A percentile compares a stretch with the other conserved stretches of the same genome.
Evolutionary conservation across 495 filamentous ascomycete genomes (phyloP).

Genomic region (Aspergillus asperescens): DNA sequence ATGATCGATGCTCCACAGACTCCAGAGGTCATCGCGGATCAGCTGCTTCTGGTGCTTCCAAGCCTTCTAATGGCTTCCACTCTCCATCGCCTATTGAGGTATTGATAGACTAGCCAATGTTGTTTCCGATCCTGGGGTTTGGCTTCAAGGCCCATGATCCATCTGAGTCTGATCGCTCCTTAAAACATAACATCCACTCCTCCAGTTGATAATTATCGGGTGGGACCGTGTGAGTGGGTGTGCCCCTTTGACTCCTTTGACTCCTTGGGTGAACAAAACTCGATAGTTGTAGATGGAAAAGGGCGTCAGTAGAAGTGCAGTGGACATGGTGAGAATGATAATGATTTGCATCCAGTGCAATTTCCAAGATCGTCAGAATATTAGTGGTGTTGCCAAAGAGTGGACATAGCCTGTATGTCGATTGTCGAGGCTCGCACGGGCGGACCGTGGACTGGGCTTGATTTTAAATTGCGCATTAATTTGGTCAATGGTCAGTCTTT

Average conservation of each 20-base stretch:
- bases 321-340: neutral
- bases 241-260: no score
- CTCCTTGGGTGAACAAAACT: no score
- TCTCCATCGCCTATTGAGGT: neutral
- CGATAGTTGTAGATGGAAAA: neutral
- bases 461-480: constrained; percentile 2
- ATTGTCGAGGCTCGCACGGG: constrained; percentile 5
- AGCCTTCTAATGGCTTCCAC: no score
- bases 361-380: constrained; percentile 1
- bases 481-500: neutral
- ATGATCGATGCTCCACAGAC: constrained; percentile 1
- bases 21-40: constrained; percentile 4
- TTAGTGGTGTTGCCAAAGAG: neutral
- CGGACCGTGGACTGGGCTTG: constrained; percentile 3
- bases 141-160: neutral
- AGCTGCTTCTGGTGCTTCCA: constrained; percentile 3
- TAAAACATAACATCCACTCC: neutral
- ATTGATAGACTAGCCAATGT: constrained; percentile 13
- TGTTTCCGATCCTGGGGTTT: neutral
- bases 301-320: neutral
- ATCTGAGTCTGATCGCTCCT: constrained; percentile 5
- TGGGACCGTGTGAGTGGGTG: no score
- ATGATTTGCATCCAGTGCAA: neutral
- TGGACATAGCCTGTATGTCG: neutral
- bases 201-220: neutral